These are phyloP conservation scores for Phytophthora vignae DNA, from an alignment of 352 stramenopile genomes.

Conservation along the genomic window DNA sequence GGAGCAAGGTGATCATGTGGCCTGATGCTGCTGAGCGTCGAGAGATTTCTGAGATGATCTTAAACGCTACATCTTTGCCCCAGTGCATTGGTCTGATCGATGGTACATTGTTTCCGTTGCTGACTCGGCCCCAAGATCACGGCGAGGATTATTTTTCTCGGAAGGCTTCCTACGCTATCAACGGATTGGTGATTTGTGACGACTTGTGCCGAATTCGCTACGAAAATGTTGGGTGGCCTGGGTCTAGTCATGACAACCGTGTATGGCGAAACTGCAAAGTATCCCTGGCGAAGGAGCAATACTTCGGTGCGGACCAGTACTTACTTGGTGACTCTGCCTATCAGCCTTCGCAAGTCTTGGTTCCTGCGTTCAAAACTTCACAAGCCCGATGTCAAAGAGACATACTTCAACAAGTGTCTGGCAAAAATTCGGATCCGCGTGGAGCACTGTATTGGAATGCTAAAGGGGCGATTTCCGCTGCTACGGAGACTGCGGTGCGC, in stretches of 20 bases:
- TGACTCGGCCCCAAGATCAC: background rate
- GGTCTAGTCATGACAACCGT: background rate
- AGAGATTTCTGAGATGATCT: background rate
- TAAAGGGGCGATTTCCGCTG: background rate
- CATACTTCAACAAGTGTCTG: background rate
- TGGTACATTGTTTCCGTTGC: background rate
- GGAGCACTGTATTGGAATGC: background rate
- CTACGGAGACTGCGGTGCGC: background rate
- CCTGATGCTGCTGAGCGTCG: background rate
- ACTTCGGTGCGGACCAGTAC: background rate
- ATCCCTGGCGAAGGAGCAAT: background rate
- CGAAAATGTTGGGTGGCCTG: background rate
- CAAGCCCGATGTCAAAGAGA: background rate
- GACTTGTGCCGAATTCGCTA: background rate
- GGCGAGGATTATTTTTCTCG: background rate
- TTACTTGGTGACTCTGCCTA: background rate
- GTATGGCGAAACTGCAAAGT: background rate
- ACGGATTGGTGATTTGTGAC: background rate
- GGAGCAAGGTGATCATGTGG: background rate
- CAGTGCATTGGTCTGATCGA: background rate
- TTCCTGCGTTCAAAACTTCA: slow-evolving; percentile 1
- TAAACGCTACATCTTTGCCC: background rate
- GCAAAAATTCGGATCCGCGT: background rate
- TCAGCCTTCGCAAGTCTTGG: background rate
- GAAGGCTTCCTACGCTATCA: background rate